Evolutionary conservation across 2,329 filamentous ascomycete species (phyloP).

Genomic region (Colletotrichum magnum): DNA sequence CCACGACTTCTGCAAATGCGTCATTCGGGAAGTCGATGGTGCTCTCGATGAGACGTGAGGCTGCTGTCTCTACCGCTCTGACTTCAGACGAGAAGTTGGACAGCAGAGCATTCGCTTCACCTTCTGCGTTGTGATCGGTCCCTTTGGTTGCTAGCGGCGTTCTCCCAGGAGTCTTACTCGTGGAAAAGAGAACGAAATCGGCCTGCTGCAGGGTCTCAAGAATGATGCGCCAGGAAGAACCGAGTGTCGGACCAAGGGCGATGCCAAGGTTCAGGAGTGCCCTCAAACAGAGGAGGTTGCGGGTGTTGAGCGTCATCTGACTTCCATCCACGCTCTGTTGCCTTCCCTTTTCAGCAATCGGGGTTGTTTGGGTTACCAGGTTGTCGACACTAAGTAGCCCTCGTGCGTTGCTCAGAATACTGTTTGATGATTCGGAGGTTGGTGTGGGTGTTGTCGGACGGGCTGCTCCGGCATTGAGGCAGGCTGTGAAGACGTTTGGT

Average conservation of each 20-base stretch:
- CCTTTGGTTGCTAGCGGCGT: slow-evolving; percentile 63
- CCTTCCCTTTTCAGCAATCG: slow-evolving; percentile 70
- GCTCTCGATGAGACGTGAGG: slow-evolving; percentile 89
- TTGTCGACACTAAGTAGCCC: slow-evolving; percentile 82
- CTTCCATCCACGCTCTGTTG: slow-evolving; percentile 71
- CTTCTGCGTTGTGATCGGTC: slow-evolving; percentile 64
- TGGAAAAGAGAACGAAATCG: slow-evolving; percentile 84
- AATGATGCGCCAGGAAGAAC: slow-evolving; percentile 89
- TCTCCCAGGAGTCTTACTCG: slow-evolving; percentile 67
- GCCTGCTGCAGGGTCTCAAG: slow-evolving; percentile 94
- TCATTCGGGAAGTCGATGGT: slow-evolving; percentile 90
- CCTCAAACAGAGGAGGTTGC: slow-evolving; percentile 90
- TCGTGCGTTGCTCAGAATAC: slow-evolving; percentile 79
- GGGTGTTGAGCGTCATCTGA: slow-evolving; percentile 78
- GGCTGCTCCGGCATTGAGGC: slow-evolving; percentile 64
- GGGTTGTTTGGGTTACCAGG: slow-evolving; percentile 71
- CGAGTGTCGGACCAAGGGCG: slow-evolving; percentile 89
- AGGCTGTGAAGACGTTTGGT: slow-evolving; percentile 78
- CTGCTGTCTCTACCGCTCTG: slow-evolving; percentile 89
- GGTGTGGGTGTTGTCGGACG: slow-evolving; percentile 61
- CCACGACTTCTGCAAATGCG: slow-evolving; percentile 83
- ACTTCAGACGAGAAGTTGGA: slow-evolving; percentile 85
- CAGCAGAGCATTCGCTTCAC: slow-evolving; percentile 65
- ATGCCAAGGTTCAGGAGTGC: slow-evolving; percentile 96
- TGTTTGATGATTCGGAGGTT: slow-evolving; percentile 49